Evolutionary conservation across 257 asterid species (phyloP), one percentile per base, ranked within the genome.

Genomic region (Penstemon eatonii): DNA sequence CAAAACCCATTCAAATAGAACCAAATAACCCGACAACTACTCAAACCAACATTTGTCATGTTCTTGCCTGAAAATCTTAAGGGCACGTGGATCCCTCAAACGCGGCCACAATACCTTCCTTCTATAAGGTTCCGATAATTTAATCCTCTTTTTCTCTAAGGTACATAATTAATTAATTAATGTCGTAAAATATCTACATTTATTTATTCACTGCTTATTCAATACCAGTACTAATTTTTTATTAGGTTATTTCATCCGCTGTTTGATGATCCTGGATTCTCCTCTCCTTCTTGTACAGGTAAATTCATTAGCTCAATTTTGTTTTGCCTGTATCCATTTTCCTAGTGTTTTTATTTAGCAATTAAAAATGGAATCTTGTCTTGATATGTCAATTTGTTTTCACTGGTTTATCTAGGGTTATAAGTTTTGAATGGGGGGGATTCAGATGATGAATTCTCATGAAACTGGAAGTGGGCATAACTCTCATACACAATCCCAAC

Each of bases 391-490:
- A 25, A 25, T 25, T 25, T 25, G 33, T 18, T 68, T 46, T 4
- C 58, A 5, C n/a, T 56, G 55, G 33, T 36, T 37, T 8, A 57
- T 11, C 37, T 73, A 60, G 72, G 58, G 65, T 7, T 51, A 68
- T 42, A 80, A 75, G 68, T 57, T 80, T 72, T 89, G 87, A 70
- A 75, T 90, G 93, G 93, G 89, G 84, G 93, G 88, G 84, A 79
- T 83, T 85, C 87, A 81, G 82, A 80, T 82, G 65, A 84, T 83
- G 96, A 79, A 71, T 79, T 84, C 96, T 85, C 87, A 77, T 76
- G 79, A 73, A 67, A 69, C 61, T 70, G 74, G 76, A 58, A 70
- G 80, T 69, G 85, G 83, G 67, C 86, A 81, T 73, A 87, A 76
- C 56, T 81, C 84, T 69, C 84, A 79, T 62, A 63, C 80, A 7